Evolutionary conservation across 2,329 filamentous ascomycete genomes (phyloP), one percentile per base, ranked within the genome.

Genomic region (Bipolaris cookei): DNA sequence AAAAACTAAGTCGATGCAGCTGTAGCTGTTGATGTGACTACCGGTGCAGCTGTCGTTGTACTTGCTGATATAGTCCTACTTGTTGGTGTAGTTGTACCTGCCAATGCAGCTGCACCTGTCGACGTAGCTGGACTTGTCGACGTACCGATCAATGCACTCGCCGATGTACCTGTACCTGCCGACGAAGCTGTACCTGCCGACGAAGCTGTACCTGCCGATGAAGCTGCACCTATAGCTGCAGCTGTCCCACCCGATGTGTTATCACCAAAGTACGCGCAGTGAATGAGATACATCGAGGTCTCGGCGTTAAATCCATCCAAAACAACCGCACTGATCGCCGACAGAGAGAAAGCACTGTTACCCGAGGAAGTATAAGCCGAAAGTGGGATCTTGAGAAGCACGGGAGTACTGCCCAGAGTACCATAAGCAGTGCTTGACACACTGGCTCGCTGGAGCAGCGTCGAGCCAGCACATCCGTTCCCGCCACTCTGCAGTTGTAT

Each of bases 401-500:
- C 54, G n/a, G 54, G 54, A 18, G 21, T 25, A 11, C 50, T 50
- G 3, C 46, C 48, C 43, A 57, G 43, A 21, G 16, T 44, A 7
- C 49, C 54, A 39, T 54, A 57, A 6, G 43, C 43, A 10, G 43
- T 32, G 7, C 30, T 54, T 3, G 54, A 14, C 2, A 57, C 50
- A 44, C 54, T 57, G 2, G 34, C 35, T 34, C 54, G 30, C 38
- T 57, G 54, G 3, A 57, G 44, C 14, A 45, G 11, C 10, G 49
- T 44, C 10, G 37, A 32, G 11, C 49, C 54, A 20, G 35, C 37
- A 13, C 54, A 57, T 3, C 50, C 43, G 3, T 13, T 46, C 0
- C 54, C 54, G 5, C 54, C 54, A 11, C 54, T 57, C 8, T 57
- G 54, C 37, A 57, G 23, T 20, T 57, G 54, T 11, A 57, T 18